Evolutionary conservation across 2,329 filamentous ascomycete genomes (phyloP), one percentile per base, ranked within the genome.

Genomic region (Hypoxylon sp.): DNA sequence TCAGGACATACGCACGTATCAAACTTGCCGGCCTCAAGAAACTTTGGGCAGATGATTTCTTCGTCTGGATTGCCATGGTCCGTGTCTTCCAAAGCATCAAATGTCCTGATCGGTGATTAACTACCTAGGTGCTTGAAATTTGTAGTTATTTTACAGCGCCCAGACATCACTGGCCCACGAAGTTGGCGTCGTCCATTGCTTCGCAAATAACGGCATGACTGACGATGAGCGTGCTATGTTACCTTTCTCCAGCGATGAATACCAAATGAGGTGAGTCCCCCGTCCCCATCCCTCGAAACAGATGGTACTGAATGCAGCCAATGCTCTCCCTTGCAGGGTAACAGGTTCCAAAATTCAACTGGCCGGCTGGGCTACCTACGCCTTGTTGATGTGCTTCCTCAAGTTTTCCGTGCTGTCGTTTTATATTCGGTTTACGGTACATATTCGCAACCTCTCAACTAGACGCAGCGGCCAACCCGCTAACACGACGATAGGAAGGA

Each of bases 151-250:
- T 13, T 84, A 83, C 60, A 73, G 75, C 1, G 68, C 78, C 2
- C 79, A 84, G 67, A 78, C 79, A 2, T 74, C 71, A 4, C 74
- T 81, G 11, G 79, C 78, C 17, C 80, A 81, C 65, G 73, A 72
- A 21, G 77, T 82, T 15, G 81, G 78, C 20, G 77, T 77, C n/a
- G 72, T 70, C 50, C 79, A 73, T 48, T 73, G 73, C 1, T 70
- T 84, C 2, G 81, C 82, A 41, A 84, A 84, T 63, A 83, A 82
- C 64, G 66, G 75, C 57, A 83, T 85, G 79, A 82, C 80, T 3
- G 76, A 79, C 9, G 76, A 72, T 15, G 65, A 83, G 60, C 77
- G 83, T 9, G 66, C 63, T 5, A 65, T 70, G 0, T 70, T 85
- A 15, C 71, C 73, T n/a, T 73, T 76, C 0, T 62, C 69, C 17